A percentile compares a stretch with the other conserved stretches of the same genome.
Conservation (phyloP, 2,329 filamentous ascomycete genomes). For the Mariannaea sp. region DNA sequence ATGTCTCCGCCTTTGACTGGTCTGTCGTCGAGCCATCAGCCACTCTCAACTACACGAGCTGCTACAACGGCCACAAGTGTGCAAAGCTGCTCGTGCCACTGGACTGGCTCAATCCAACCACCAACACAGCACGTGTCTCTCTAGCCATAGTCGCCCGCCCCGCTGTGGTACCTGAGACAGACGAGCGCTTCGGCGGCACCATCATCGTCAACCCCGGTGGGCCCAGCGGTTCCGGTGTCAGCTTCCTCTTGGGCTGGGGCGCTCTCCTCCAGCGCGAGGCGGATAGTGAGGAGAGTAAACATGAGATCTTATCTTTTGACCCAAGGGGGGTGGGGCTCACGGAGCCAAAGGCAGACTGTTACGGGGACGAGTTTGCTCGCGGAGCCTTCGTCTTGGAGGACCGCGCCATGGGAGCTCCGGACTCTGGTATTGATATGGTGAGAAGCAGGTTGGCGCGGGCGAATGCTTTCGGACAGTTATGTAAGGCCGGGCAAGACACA, state of each 20-base stretch:
- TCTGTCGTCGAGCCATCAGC: conserved; percentile 40
- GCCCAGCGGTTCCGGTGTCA: conserved; percentile 49
- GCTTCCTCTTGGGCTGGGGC: conserved; percentile 35
- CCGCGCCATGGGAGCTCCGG: conserved; percentile 39
- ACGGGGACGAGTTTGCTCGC: conserved; percentile 39
- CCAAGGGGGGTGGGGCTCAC: conserved; percentile 48
- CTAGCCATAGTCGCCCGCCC: conserved; percentile 50
- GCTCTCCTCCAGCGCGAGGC: conserved; percentile 36
- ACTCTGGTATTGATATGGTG: conserved; percentile 26
- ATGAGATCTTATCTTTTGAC: conserved; percentile 51
- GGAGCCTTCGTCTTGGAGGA: conserved; percentile 38
- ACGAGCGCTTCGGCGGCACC: conserved; percentile 48
- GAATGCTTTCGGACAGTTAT: conserved; percentile 39
- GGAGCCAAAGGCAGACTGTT: conserved; percentile 48
- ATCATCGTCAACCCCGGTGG: conserved; percentile 53
- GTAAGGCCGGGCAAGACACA: conserved; percentile 26
- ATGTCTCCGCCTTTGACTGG: conserved; percentile 43
- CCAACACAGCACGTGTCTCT: conserved; percentile 40
- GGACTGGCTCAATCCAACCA: conserved; percentile 44
- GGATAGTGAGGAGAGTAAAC: conserved; percentile 42
- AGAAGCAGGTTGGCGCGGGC: conserved; percentile 30
- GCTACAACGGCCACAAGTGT: conserved; percentile 47
- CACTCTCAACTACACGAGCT: conserved; percentile 46
- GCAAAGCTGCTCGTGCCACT: conserved; percentile 50
- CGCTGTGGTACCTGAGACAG: conserved; percentile 44